phyloP scores from a whole-genome alignment of 495 filamentous ascomycete species.

The Xylaria intraflava region DNA sequence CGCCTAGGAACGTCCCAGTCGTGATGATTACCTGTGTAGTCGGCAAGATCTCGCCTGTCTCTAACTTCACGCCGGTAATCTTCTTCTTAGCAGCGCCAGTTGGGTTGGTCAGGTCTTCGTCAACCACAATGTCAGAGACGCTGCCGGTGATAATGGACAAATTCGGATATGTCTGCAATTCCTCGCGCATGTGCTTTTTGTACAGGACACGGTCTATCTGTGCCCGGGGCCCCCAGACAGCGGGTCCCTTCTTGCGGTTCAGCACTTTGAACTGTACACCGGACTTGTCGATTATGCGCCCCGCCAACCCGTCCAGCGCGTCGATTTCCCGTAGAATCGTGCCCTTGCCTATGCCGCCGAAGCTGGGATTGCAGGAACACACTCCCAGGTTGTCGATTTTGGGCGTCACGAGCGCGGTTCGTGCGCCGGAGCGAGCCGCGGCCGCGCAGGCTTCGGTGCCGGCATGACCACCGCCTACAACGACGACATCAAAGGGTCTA shows the following conservation, averaged over 20 bases:
- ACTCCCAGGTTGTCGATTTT: constrained; percentile 83
- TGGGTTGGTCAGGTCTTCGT: constrained; percentile 41
- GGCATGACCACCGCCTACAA: constrained; percentile 94
- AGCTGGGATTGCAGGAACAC: constrained; percentile 96
- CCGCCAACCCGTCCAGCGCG: constrained; percentile 86
- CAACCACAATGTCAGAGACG: constrained; percentile 83
- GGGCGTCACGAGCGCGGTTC: constrained; percentile 84
- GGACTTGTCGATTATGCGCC: constrained; percentile 86
- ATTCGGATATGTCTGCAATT: constrained; percentile 68
- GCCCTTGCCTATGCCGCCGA: constrained; percentile 97
- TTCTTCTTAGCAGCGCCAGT: constrained; percentile 52
- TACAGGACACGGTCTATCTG: constrained; percentile 94
- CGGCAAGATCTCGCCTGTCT: constrained; percentile 78
- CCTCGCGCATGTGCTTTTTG: constrained; percentile 84
- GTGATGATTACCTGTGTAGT: constrained; percentile 86
- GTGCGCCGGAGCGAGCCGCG: constrained; percentile 80
- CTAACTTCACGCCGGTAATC: constrained; percentile 80
- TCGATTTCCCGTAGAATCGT: constrained; percentile 95
- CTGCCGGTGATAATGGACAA: constrained; percentile 76
- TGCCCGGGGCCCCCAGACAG: constrained; percentile 93
- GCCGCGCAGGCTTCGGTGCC: constrained; percentile 93
- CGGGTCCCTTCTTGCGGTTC: constrained; percentile 84
- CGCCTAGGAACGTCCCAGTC: constrained; percentile 90
- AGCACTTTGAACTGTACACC: constrained; percentile 86
- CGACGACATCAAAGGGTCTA: constrained; percentile 84